Percentiles rank a stretch among this genome's conserved stretches.
These are phyloP conservation scores for Linaria vulgaris DNA, from an alignment of 257 asterid species.

Conservation along the genomic window DNA sequence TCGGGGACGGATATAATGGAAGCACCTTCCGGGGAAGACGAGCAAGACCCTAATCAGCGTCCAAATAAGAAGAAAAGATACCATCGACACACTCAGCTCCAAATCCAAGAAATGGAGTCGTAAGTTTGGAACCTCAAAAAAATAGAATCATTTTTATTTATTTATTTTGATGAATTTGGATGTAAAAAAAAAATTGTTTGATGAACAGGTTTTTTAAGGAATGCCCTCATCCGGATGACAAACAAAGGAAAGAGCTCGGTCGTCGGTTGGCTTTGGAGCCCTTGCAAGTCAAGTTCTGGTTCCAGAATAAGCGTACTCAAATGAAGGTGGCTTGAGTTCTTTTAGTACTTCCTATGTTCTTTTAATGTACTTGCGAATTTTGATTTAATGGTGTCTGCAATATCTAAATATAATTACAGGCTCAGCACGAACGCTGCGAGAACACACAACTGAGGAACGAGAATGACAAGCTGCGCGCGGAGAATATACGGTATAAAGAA, in stretches of 20 bases:
- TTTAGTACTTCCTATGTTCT: neutral
- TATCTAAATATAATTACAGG: slow-evolving; percentile 33
- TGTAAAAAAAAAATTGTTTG: too few relatives aligned
- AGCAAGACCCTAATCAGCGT: slow-evolving; percentile 67
- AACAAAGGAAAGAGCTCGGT: slow-evolving; percentile 63
- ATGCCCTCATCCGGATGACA: slow-evolving; percentile 67
- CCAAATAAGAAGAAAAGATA: slow-evolving; percentile 70
- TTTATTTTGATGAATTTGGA: too few relatives aligned
- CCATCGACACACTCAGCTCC: slow-evolving; percentile 74
- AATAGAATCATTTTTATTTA: too few relatives aligned
- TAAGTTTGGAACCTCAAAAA: slow-evolving; percentile 27
- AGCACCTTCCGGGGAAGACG: slow-evolving; percentile 61
- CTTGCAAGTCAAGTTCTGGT: slow-evolving; percentile 61
- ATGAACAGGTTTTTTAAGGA: slow-evolving; percentile 51
- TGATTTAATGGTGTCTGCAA: neutral
- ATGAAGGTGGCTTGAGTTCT: slow-evolving; percentile 38
- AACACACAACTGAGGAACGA: slow-evolving; percentile 58
- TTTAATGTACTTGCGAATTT: neutral
- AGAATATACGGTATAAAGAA: slow-evolving; percentile 62
- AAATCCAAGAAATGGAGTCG: slow-evolving; percentile 82
- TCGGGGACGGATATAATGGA: slow-evolving; percentile 69
- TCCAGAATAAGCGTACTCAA: slow-evolving; percentile 64
- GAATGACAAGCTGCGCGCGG: slow-evolving; percentile 70
- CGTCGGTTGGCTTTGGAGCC: slow-evolving; percentile 51
- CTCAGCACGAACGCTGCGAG: slow-evolving; percentile 70